These are phyloP conservation scores for Pleodorina starrii DNA, from an alignment of 139 green algal species.

Conservation along the genomic window DNA sequence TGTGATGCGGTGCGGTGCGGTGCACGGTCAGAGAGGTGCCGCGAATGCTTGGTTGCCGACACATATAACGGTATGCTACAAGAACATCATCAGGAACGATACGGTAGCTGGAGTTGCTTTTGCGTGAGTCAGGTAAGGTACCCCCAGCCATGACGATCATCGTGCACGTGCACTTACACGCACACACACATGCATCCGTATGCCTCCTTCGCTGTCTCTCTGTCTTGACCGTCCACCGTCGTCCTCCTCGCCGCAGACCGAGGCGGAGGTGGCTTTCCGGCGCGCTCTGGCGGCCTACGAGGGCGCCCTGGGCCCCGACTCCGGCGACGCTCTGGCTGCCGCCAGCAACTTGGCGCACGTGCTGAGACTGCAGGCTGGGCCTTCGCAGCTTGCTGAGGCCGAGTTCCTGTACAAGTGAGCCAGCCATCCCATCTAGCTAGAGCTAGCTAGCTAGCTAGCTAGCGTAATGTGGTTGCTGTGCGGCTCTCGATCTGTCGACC, in stretches of 20 bases:
- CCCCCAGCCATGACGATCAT: background rate
- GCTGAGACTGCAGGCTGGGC: constrained; percentile 6
- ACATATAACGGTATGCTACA: no score
- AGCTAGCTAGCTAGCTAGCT: no score
- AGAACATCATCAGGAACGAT: background rate
- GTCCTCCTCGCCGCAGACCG: background rate
- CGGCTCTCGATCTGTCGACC: no score
- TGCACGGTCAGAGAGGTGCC: background rate
- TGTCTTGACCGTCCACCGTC: background rate
- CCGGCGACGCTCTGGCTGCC: background rate
- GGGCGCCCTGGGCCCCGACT: background rate
- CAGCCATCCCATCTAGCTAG: no score
- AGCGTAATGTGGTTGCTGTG: no score
- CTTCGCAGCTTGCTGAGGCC: background rate
- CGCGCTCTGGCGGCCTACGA: constrained; percentile 29
- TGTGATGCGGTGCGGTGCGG: background rate
- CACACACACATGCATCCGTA: background rate
- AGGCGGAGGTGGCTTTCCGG: constrained; percentile 16
- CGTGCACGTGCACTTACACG: background rate
- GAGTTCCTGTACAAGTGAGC: constrained; percentile 6
- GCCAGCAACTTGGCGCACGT: constrained; percentile 17
- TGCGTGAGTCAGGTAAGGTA: background rate
- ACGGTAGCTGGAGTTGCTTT: background rate
- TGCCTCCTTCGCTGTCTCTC: background rate
- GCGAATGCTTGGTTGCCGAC: background rate